phyloP scores from a whole-genome alignment of 2,329 filamentous ascomycete species.

The Aspergillus viridinutans region DNA sequence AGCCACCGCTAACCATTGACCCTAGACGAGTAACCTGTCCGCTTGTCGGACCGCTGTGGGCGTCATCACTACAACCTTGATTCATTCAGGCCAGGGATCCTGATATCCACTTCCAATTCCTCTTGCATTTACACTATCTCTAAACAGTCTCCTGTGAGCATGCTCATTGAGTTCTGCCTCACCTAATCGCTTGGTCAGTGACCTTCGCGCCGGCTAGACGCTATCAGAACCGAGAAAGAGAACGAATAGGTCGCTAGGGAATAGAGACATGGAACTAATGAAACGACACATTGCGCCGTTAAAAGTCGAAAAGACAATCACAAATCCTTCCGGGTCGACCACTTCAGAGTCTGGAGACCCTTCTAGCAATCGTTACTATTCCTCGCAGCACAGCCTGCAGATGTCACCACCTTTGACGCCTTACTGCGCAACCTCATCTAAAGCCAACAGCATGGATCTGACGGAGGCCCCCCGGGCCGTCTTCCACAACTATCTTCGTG shows the following conservation, averaged over 20 bases:
- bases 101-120: background rate
- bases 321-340: slow-evolving; percentile 4
- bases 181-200: slow-evolving; percentile 30
- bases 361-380: slow-evolving; percentile 21
- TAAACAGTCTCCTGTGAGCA: slow-evolving; percentile 14
- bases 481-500: slow-evolving; percentile 92
- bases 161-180: slow-evolving; percentile 24
- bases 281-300: slow-evolving; percentile 36
- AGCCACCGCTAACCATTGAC: slow-evolving; percentile 6
- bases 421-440: slow-evolving; percentile 46
- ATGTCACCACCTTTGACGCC: slow-evolving; percentile 77
- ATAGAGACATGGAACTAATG: slow-evolving; percentile 30
- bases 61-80: background rate
- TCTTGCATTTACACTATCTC: background rate
- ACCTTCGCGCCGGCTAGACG: slow-evolving; percentile 19
- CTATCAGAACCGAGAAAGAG: background rate
- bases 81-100: background rate
- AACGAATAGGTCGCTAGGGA: background rate
- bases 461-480: slow-evolving; percentile 54
- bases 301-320: slow-evolving; percentile 35
- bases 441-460: slow-evolving; percentile 51
- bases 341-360: slow-evolving; percentile 8
- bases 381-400: slow-evolving; percentile 41
- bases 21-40: background rate
- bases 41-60: background rate